Percentiles rank a stretch among this genome's conserved stretches.
Conservation (phyloP, 495 filamentous ascomycete genomes). For the Haplographium delicatum region DNA sequence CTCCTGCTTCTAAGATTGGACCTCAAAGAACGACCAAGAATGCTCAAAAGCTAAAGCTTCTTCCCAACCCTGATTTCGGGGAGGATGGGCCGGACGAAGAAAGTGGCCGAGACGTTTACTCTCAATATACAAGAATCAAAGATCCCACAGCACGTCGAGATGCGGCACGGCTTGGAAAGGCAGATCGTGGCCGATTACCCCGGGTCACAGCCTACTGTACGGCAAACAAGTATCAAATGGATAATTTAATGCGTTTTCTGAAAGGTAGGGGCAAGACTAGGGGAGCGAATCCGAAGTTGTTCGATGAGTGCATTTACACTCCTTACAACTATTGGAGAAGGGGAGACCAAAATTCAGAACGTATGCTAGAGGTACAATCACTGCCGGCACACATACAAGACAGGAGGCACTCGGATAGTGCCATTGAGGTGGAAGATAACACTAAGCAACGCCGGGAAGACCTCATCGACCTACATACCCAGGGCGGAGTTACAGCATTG, state of each 20-base stretch:
- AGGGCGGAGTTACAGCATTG: slow-evolving; percentile 29
- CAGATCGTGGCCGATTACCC: slow-evolving; percentile 80
- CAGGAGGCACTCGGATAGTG: slow-evolving; percentile 61
- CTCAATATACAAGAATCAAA: slow-evolving; percentile 88
- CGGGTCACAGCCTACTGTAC: slow-evolving; percentile 96
- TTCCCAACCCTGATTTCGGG: slow-evolving; percentile 81
- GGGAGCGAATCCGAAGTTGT: slow-evolving; percentile 79
- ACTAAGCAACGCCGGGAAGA: slow-evolving; percentile 42
- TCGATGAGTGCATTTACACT: slow-evolving; percentile 96
- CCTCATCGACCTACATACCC: slow-evolving; percentile 46
- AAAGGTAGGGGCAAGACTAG: slow-evolving; percentile 72
- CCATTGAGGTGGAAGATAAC: slow-evolving; percentile 51
- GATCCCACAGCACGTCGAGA: slow-evolving; percentile 90
- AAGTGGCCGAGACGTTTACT: slow-evolving; percentile 91
- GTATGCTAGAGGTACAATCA: slow-evolving; percentile 32
- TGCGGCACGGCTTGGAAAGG: slow-evolving; percentile 88
- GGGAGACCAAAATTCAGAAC: slow-evolving; percentile 17
- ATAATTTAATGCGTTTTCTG: slow-evolving; percentile 79
- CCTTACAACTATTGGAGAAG: slow-evolving; percentile 65
- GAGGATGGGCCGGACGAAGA: slow-evolving; percentile 78
- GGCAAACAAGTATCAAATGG: slow-evolving; percentile 81
- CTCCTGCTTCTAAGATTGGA: slow-evolving; percentile 70
- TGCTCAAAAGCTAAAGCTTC: slow-evolving; percentile 89
- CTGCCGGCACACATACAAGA: slow-evolving; percentile 44
- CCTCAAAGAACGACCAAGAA: slow-evolving; percentile 93